Percentiles rank a stretch among this genome's conserved stretches.
Conservation (phyloP, 257 asterid genomes). For the Gardenia jasminoides region DNA sequence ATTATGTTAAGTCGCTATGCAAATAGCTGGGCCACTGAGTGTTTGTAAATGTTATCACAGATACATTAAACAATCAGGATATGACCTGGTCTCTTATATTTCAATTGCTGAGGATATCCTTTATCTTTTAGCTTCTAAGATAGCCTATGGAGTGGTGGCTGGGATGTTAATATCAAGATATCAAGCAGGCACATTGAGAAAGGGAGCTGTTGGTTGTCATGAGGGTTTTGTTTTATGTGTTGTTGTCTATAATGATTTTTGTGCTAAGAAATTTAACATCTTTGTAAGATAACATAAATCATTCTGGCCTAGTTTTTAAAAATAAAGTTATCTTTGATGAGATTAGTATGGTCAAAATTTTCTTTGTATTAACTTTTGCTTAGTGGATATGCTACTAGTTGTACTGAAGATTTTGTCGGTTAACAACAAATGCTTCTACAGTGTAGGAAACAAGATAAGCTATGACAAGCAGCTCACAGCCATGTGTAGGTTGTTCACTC, state of each 20-base stretch:
- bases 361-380: not conserved
- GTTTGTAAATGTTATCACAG: not conserved
- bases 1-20: not conserved
- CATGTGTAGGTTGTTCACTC: slow-evolving; percentile 78
- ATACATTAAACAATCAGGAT: not conserved
- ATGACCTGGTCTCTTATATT: not conserved
- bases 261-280: not conserved
- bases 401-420: slow-evolving; percentile 6
- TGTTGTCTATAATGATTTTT: not conserved
- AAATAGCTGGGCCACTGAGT: not conserved
- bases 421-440: slow-evolving; percentile 35
- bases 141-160: not conserved
- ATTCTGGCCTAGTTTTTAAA: not conserved
- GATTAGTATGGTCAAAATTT: not conserved
- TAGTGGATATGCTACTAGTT: not conserved
- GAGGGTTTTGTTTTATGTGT: not conserved
- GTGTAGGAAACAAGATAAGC: slow-evolving; percentile 49
- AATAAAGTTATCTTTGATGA: not conserved
- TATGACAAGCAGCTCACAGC: slow-evolving; percentile 68
- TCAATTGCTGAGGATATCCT: too few relatives aligned
- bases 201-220: not conserved
- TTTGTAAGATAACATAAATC: not conserved
- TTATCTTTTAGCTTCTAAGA: too few relatives aligned
- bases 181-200: not conserved
- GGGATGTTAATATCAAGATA: not conserved